These are phyloP conservation scores for Gamsiella multidivaricata DNA, from an alignment of 192 early-diverging fungal species.

Conservation along the genomic window DNA sequence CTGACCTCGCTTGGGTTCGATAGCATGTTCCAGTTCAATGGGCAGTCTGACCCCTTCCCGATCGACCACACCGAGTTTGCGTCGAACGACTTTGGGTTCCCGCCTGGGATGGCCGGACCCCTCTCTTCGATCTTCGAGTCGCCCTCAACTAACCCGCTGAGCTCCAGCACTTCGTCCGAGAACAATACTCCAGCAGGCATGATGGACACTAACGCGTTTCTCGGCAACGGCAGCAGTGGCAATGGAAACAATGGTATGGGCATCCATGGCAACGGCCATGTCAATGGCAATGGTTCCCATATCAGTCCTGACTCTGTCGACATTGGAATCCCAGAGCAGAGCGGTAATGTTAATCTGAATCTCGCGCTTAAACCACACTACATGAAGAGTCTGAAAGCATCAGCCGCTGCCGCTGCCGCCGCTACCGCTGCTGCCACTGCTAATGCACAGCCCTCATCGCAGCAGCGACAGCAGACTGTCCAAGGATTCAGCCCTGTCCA, in stretches of 20 bases:
- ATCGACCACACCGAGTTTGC: conserved; percentile 52
- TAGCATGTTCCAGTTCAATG: conserved; percentile 40
- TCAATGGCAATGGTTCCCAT: conserved; percentile 1
- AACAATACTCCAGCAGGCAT: neutral
- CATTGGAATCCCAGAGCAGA: conserved; percentile 3
- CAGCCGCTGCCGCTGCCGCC: conserved; percentile 10
- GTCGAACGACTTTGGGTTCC: conserved; percentile 43
- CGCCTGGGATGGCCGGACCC: conserved; percentile 31
- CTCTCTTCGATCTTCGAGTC: conserved; percentile 42
- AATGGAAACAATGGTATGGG: conserved; percentile 3
- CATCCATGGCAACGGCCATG: neutral
- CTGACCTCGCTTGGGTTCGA: conserved; percentile 51
- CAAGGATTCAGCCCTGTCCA: conserved; percentile 16
- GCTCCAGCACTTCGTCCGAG: neutral
- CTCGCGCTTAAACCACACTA: conserved; percentile 38
- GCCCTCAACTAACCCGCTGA: neutral
- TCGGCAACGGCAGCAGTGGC: conserved; percentile 8
- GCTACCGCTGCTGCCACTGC: neutral
- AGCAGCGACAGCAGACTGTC: conserved; percentile 11
- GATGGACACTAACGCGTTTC: conserved; percentile 16
- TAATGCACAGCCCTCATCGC: neutral
- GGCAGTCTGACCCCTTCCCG: conserved; percentile 37
- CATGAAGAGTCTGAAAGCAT: conserved; percentile 35
- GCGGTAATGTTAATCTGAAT: conserved; percentile 17
- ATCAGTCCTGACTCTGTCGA: conserved; percentile 6